Evolutionary conservation across 2,329 filamentous ascomycete genomes (phyloP).

Genomic region (Cytospora schulzeri): DNA sequence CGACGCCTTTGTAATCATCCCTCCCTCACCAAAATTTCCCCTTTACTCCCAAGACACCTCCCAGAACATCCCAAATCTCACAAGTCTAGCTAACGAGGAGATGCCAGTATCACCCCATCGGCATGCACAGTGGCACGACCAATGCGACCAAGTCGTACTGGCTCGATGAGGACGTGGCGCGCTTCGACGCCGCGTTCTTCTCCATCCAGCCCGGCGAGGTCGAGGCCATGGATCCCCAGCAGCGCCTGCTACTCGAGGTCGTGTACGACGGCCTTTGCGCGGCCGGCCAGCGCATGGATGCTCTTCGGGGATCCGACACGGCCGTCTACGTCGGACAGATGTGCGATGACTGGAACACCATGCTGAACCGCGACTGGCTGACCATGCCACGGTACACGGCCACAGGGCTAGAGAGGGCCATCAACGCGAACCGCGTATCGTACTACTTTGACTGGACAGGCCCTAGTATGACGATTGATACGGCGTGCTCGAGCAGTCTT

Average conservation of each 20-base stretch:
- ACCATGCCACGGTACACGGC: constrained; percentile 33
- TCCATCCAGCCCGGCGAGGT: constrained; percentile 30
- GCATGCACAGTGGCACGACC: constrained; percentile 29
- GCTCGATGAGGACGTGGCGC: neutral
- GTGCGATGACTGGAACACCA: constrained; percentile 1
- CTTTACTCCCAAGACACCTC: no score
- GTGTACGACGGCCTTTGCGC: constrained; percentile 30
- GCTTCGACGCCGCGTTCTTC: constrained; percentile 34
- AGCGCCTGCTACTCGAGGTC: constrained; percentile 27
- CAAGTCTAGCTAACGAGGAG: no score
- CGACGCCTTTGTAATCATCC: no score
- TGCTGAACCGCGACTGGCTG: constrained; percentile 25
- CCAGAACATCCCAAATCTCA: no score
- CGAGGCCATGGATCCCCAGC: constrained; percentile 25
- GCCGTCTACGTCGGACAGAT: constrained; percentile 7
- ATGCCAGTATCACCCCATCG: no score
- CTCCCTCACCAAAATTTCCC: no score
- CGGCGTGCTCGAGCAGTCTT: constrained; percentile 45
- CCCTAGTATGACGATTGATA: constrained; percentile 45
- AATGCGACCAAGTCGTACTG: constrained; percentile 33
- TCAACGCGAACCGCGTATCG: constrained; percentile 42
- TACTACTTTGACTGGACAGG: constrained; percentile 45
- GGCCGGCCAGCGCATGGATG: constrained; percentile 27
- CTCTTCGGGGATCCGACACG: constrained; percentile 31
- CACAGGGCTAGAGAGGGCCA: constrained; percentile 37